Base-by-base conservation (phyloP, 257 asterid genomes). In the Vinca minor region DNA sequence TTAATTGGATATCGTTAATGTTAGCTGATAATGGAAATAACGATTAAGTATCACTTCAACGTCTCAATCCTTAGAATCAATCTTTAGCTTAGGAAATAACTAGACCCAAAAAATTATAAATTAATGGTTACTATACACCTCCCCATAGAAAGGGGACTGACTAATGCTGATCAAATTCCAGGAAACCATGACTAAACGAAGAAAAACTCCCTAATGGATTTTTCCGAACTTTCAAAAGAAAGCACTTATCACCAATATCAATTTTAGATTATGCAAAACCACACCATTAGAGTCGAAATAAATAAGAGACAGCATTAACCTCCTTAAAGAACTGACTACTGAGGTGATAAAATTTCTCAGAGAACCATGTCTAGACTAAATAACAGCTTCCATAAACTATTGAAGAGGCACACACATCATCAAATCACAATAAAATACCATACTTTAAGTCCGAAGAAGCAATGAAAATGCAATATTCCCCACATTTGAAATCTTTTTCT, bases 11-110 rank as follows among this genome's bases (percentile, higher is more conserved):
- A 69, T 17, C 67, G 45, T 58, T 31, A 39, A 32, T 28, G 71
- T 74, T 59, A 78, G 29, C 23, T 67, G 55, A 54, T 42, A 57
- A 47, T 54, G 54, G n/a, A 48, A 62, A n/a, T 6, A 57, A 62
- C 20, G 38, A 50, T 61, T 39, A 17, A 29, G 44, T 36, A 45
- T 5, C 53, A 38, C 32, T 28, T 44, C 15, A 44, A 65, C 26
- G 49, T n/a, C 29, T 38, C 20, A 46, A 62, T 38, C 26, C 32
- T 8, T 5, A 35, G 34, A 39, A 48, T 36, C 5, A 35, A n/a
- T 20, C 17, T 42, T 29, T 29, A 32, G 61, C 21, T 29, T 10
- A 29, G 8, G 10, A 8, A 55, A 10, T 39, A 28, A 10, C 41
- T 28, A 28, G 8, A 15, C 25, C n/a, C n/a, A 2, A 56, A 29